A percentile compares a stretch with the other conserved stretches of the same genome.
Conservation (phyloP, 2,329 filamentous ascomycete genomes). For the Chaetomium strumarium region DNA sequence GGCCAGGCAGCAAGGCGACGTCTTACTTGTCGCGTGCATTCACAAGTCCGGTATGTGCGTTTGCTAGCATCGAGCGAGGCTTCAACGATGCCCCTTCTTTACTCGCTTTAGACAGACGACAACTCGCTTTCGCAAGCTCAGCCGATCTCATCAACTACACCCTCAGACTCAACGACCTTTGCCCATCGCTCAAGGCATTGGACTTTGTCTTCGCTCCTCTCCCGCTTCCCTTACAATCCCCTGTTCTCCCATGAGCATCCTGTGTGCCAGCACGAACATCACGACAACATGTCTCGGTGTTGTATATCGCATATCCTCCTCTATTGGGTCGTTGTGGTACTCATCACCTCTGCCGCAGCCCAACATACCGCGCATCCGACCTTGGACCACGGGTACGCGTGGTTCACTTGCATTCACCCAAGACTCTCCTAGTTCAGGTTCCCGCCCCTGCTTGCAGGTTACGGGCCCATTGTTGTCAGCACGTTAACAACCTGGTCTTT, state of each 20-base stretch:
- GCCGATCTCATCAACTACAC: too few relatives aligned
- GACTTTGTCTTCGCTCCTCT: too few relatives aligned
- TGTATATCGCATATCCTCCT: slow-evolving; percentile 6
- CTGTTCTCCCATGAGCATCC: too few relatives aligned
- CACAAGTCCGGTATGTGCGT: slow-evolving; percentile 19
- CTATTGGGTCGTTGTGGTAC: slow-evolving; percentile 6
- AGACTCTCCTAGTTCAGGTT: neutral
- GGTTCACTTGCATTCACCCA: neutral
- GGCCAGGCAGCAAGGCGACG: slow-evolving; percentile 17
- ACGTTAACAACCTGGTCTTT: too few relatives aligned
- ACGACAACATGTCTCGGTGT: slow-evolving; percentile 6
- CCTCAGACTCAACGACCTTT: too few relatives aligned
- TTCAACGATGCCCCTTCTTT: too few relatives aligned
- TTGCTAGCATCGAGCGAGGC: neutral
- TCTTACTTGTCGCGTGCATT: slow-evolving; percentile 12
- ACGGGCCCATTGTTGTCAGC: neutral
- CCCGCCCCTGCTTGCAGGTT: neutral
- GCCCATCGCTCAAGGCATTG: too few relatives aligned
- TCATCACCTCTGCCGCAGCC: slow-evolving; percentile 10
- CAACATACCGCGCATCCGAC: slow-evolving; percentile 5
- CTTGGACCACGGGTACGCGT: slow-evolving; percentile 15
- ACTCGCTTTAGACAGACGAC: too few relatives aligned
- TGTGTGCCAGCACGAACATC: neutral
- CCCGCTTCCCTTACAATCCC: too few relatives aligned
- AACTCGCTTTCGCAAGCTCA: too few relatives aligned